Base-by-base conservation (phyloP, 768 basidiomycete genomes). In the Suillus hirtellus region DNA sequence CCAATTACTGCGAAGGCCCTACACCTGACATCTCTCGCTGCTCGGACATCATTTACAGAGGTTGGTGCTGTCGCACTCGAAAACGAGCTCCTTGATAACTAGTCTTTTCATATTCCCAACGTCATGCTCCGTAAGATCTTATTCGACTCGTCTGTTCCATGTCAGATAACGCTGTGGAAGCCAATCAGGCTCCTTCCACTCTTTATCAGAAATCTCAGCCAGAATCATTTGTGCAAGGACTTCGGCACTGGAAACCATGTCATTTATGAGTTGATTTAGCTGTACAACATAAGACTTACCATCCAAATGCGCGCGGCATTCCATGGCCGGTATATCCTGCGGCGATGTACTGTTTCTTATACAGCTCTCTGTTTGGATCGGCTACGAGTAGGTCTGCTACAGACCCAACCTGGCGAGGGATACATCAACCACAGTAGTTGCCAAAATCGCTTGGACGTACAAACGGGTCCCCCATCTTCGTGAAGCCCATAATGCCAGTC, bases 401-500 rank as follows among this genome's bases (percentile, higher is more conserved):
- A 15, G 61, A 9, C 24, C 61, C 61, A 40, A 62, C 61, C 61
- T 62, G 34, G 52, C 10, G 19, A 53, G 24, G 12, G 44, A 59
- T 59, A 27, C 21, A 40, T 56, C 37, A 40, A 56, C 38, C n/a
- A 31, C 31, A 19, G 10, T 12, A 9, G 15, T 7, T 19, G 14
- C 4, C 17, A 40, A 21, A 56, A 37, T 56, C 24, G n/a, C 10
- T 24, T 14, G 3, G 21, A 77, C 88, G 62, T 69, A 93, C 90
- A 60, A 91, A 86, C 0, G 92, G 92, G 70, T 89, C 87, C 0
- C 78, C 77, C 0, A 76, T 76, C 60, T 76, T 77, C 0, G 92
- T 89, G 67, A 78, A 90, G 0, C 86, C 93, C 90, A 92, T 92
- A 50, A 95, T 91, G 0, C 93, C 93, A 0, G 89, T 91, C 93